Evolutionary conservation across 2,329 filamentous ascomycete species (phyloP).

Genomic region (Cladophialophora immunda): DNA sequence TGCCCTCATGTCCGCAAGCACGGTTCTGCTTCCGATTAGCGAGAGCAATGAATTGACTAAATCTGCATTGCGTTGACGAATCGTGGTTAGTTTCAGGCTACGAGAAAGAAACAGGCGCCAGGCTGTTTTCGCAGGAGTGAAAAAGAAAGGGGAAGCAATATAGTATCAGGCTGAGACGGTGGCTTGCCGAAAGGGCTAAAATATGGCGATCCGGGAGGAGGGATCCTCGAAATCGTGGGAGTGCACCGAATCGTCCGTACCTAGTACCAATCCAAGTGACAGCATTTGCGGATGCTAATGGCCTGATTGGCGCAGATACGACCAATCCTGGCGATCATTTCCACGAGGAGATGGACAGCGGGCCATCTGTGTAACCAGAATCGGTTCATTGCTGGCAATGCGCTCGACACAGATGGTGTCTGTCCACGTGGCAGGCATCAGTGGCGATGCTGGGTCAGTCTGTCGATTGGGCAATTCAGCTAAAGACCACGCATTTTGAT

Average conservation of each 20-base stretch:
- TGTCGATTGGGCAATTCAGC: not conserved
- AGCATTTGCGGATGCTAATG: not conserved
- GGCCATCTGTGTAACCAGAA: slow-evolving; percentile 5
- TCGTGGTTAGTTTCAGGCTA: not conserved
- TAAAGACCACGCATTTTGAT: not conserved
- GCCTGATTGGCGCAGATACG: not conserved
- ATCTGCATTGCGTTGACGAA: slow-evolving; percentile 4
- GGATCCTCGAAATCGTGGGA: slow-evolving; percentile 7
- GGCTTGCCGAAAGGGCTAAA: slow-evolving; percentile 6
- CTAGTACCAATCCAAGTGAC: not conserved
- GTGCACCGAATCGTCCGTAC: slow-evolving; percentile 4
- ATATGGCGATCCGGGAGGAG: slow-evolving; percentile 15
- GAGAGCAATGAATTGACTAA: not conserved
- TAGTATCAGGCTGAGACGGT: slow-evolving; percentile 31
- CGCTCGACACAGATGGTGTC: slow-evolving; percentile 3
- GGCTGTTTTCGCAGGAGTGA: not conserved
- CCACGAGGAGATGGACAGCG: not conserved
- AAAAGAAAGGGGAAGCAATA: slow-evolving; percentile 2
- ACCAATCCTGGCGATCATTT: slow-evolving; percentile 8
- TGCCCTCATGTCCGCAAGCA: not conserved
- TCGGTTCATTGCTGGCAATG: slow-evolving; percentile 6
- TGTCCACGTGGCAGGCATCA: slow-evolving; percentile 18
- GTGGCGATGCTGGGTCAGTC: slow-evolving; percentile 5
- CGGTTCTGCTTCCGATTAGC: not conserved
- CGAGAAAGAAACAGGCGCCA: not conserved